Percentiles rank a stretch among this genome's conserved stretches.
These are phyloP conservation scores for Leishmania turanica DNA, from an alignment of 208 protist species.

Conservation along the genomic window DNA sequence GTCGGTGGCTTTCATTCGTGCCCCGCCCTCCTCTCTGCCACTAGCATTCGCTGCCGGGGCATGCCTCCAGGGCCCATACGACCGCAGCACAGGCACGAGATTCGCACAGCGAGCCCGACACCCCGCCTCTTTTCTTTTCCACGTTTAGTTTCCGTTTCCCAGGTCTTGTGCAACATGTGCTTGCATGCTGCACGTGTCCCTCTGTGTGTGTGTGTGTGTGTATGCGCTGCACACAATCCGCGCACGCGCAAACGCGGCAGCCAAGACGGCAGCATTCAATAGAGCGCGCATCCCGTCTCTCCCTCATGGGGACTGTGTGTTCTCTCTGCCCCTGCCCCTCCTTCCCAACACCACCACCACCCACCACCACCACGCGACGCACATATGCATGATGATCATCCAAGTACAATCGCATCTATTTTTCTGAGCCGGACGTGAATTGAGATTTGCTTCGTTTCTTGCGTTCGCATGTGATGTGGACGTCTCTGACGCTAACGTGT, in stretches of 20 bases:
- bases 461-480: neutral
- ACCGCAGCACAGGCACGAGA: neutral
- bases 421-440: constrained; percentile 48
- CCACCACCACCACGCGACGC: neutral
- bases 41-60: neutral
- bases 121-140: neutral
- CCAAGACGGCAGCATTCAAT: neutral
- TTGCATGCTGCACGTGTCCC: neutral
- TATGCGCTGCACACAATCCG: neutral
- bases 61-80: neutral
- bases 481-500: neutral
- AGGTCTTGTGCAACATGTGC: neutral
- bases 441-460: constrained; percentile 22
- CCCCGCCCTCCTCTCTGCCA: neutral
- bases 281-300: neutral
- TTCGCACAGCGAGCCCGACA: neutral
- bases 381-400: constrained; percentile 25
- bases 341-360: neutral
- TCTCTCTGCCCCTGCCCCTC: neutral
- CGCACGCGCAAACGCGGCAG: neutral
- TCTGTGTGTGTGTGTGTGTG: neutral
- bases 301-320: neutral
- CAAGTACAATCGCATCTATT: constrained; percentile 76
- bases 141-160: neutral
- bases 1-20: neutral